A percentile compares a stretch with the other conserved stretches of the same genome.
These are phyloP conservation scores for Quercus tomentella DNA, from an alignment of 331 rosid species.

Conservation along the genomic window DNA sequence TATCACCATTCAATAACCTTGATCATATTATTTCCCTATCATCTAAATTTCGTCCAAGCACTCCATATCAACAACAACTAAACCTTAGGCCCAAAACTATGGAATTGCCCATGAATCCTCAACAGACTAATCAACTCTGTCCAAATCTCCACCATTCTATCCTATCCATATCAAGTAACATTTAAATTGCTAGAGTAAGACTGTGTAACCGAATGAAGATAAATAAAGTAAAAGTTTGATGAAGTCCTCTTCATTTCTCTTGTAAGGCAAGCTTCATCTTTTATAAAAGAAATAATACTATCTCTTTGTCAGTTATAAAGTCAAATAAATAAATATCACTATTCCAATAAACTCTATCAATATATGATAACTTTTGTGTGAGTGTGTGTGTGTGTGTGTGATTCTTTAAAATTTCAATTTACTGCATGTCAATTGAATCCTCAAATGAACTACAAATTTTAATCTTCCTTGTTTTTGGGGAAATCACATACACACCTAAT, in stretches of 20 bases:
- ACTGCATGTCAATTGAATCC: neutral
- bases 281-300: too few species aligned
- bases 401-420: neutral
- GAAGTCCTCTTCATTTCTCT: neutral
- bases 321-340: neutral
- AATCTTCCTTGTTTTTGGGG: too few species aligned
- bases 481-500: too few species aligned
- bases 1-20: too few species aligned
- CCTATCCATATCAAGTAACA: neutral
- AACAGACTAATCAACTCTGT: neutral
- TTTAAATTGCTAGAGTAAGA: neutral
- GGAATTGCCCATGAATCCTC: too few species aligned
- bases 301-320: too few species aligned
- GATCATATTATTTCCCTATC: too few species aligned
- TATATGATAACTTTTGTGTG: neutral
- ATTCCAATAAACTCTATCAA: neutral
- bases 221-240: neutral
- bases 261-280: neutral
- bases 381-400: too few species aligned
- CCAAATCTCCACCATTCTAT: too few species aligned
- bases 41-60: too few species aligned
- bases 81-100: too few species aligned
- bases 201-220: neutral
- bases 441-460: neutral
- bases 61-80: too few species aligned